Evolutionary conservation across 176 grass and related monocot genomes (phyloP), one percentile per base, ranked within the genome.

Genomic region (Canna indica): DNA sequence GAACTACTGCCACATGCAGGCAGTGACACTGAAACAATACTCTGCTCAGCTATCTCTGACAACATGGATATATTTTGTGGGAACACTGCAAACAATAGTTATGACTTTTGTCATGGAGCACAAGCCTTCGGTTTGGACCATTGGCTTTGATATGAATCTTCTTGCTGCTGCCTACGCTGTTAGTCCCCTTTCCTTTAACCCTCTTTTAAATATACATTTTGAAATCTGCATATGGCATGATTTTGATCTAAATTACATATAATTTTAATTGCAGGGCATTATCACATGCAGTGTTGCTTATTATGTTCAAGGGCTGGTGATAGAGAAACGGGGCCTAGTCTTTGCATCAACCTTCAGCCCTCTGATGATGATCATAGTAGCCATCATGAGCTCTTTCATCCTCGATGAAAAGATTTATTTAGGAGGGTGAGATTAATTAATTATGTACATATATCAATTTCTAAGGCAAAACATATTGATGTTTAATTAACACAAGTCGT

Each of bases 131-230:
- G 71, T 41, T 42, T 73, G 71, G 54, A 27, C n/a, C 20, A 73
- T 73, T 2, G 71, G 52, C 48, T 73, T 36, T 6, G 71, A 73
- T 28, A 73, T 73, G 71, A 73, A 73, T 36, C 71, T 73, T 10
- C 53, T 73, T 9, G 71, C 71, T 73, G 71, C 71, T 60, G 71
- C 71, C 10, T 73, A 73, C 24, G 71, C 71, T 73, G 71, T 73
- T 17, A 73, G 2, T 44, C 8, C 7, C 26, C 32, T 0, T 15
- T 17, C 46, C 15, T 22, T 27, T n/a, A n/a, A n/a, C n/a, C n/a
- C n/a, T n/a, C n/a, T n/a, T n/a, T n/a, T n/a, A n/a, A n/a, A n/a
- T n/a, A n/a, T n/a, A n/a, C n/a, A n/a, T n/a, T n/a, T n/a, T n/a
- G n/a, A n/a, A n/a, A n/a, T n/a, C n/a, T n/a, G n/a, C n/a, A n/a